Evolutionary conservation across 1,139 yeast genomes (phyloP), one percentile per base, ranked within the genome.

Genomic region (Protomyces lactucae-debilis): DNA sequence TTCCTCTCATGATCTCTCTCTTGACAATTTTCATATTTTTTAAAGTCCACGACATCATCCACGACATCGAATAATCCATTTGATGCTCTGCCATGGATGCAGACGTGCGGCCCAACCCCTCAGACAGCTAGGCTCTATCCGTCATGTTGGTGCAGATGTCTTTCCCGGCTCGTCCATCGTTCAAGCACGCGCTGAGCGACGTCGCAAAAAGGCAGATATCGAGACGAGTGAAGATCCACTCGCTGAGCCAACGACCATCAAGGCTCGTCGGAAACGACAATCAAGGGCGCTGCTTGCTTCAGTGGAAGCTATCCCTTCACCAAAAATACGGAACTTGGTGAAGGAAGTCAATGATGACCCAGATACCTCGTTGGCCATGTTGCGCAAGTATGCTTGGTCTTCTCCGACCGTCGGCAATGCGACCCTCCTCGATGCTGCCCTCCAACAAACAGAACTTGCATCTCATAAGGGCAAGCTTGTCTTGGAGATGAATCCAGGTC

Each of bases 401-500:
- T 39, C 54, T 18, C 57, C 63, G 25, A 52, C 63, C 10, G 3
- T 59, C 21, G 32, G 12, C 21, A 51, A 52, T 16, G 36, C 52
- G 12, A 23, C 25, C 16, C 23, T 52, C 36, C 43, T 59, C 5
- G 57, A 59, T 25, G 16, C 28, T 9, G 21, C 54, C 16, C 35
- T 59, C 1, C 36, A 25, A 6, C 23, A 32, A 25, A 23, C 63
- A 8, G 28, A 40, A 6, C 35, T 59, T 51, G 28, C 18, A 21
- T 32, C 28, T n/a, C 52, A 28, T 35, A 25, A n/a, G 3, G 57
- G 55, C 45, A 52, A 59, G 53, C 40, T 45, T 5, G 25, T 59
- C 2, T 16, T 59, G 16, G 63, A 59, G 43, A 40, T 59, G 63
- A 59, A 59, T 52, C 52, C 63, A 21, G 63, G 63, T 4, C 63